Conservation (phyloP, 306 rosid genomes). For the Gastrolobium bilobum region DNA sequence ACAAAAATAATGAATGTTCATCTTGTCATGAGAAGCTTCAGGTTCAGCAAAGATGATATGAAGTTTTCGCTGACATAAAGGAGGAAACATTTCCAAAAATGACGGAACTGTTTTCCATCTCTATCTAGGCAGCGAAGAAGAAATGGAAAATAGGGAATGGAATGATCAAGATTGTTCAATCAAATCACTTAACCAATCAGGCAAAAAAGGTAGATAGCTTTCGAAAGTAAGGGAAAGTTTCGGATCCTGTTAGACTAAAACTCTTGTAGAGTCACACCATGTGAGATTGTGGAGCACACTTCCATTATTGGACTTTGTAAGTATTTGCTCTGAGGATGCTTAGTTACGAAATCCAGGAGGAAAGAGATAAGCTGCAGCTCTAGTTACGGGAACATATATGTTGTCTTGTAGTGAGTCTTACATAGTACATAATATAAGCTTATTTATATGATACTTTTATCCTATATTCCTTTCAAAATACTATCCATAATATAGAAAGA, state of each 20-base stretch:
- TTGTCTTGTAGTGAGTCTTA: background rate
- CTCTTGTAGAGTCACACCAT: conserved; percentile 54
- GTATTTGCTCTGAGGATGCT: conserved; percentile 4
- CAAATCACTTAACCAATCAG: conserved; percentile 54
- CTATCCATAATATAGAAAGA: background rate
- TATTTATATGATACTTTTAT: background rate
- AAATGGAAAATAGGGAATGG: conserved; percentile 48
- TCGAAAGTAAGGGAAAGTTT: conserved; percentile 50
- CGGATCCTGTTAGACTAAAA: conserved; percentile 53
- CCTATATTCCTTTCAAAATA: background rate
- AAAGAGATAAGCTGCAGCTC: background rate
- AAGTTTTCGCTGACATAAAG: conserved; percentile 39
- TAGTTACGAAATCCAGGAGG: conserved; percentile 34
- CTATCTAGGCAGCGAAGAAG: conserved; percentile 42
- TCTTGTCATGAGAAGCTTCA: conserved; percentile 55
- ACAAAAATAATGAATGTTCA: conserved; percentile 45
- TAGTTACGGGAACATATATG: conserved; percentile 17
- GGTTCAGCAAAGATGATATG: conserved; percentile 42
- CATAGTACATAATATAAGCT: background rate
- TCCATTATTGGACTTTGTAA: conserved; percentile 43
- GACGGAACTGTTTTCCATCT: conserved; percentile 41
- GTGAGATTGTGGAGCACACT: conserved; percentile 54
- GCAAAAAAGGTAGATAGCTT: conserved; percentile 51
- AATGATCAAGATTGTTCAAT: conserved; percentile 54
- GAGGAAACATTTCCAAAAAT: conserved; percentile 45